Evolutionary conservation across 2,329 filamentous ascomycete species (phyloP).

Genomic region (Sporothrix curviconia): DNA sequence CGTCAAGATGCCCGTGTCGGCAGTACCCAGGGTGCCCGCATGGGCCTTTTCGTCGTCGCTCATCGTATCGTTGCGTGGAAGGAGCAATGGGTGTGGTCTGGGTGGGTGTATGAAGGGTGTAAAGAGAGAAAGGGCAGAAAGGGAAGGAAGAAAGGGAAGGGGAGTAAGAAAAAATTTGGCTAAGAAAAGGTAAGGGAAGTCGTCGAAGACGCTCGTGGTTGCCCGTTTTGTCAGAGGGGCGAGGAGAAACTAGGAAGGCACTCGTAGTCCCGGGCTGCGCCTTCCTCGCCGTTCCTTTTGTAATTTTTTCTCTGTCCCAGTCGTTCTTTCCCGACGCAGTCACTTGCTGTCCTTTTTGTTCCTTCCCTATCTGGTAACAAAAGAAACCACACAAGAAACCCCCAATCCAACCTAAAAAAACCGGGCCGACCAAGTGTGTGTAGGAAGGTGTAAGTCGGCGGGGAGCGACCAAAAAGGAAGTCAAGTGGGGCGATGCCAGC

Average conservation of each 20-base stretch:
- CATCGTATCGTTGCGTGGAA: constrained; percentile 5
- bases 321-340: neutral
- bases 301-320: neutral
- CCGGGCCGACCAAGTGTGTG: neutral
- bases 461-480: constrained; percentile 6
- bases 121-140: neutral
- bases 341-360: neutral
- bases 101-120: too few species aligned
- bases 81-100: too few species aligned
- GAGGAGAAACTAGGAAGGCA: neutral
- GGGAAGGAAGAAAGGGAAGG: too few species aligned
- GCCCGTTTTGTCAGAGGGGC: neutral
- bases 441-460: neutral
- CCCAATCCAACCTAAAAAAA: neutral
- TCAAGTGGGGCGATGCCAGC: neutral
- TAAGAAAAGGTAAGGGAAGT: neutral
- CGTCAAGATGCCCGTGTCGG: neutral
- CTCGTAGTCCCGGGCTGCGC: neutral
- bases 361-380: constrained; percentile 6
- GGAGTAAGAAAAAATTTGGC: too few species aligned
- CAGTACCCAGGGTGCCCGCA: neutral
- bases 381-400: neutral
- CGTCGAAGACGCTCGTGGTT: neutral
- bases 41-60: constrained; percentile 21
- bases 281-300: constrained; percentile 3